Evolutionary conservation across 2,329 filamentous ascomycete genomes (phyloP), one percentile per base, ranked within the genome.

Genomic region (Trichoderma koningiopsis): DNA sequence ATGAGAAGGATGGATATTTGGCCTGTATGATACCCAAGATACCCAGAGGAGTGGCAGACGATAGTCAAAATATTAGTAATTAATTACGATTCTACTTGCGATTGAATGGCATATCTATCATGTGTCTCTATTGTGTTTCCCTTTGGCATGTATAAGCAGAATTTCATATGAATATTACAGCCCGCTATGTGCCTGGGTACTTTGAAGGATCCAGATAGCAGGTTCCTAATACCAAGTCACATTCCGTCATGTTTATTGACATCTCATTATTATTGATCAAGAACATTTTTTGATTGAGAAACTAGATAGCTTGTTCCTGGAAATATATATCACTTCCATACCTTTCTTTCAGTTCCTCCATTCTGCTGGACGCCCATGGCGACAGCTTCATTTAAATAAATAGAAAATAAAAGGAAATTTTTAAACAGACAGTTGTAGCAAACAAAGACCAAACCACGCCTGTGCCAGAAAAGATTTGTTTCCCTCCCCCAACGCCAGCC

Each of bases 401-500:
- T n/a, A 43, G 16, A 43, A 65, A 68, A 68, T 69, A 70, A 71
- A 72, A 69, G 71, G 52, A 24, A 58, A 64, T 27, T 35, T 35
- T 13, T n/a, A 57, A 60, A 55, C 63, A 68, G 52, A 58, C 70
- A 72, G 69, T 60, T 57, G 55, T 59, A 67, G 64, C 49, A 67
- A 60, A 71, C 72, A 70, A 72, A 72, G 72, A 76, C 75, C 75
- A 74, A 74, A 74, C 72, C 77, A 75, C 78, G 78, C 78, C 78
- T 74, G 74, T 76, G 71, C 73, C 72, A 63, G 68, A 65, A 67
- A 66, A 67, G 55, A 67, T 67, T 67, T 58, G 55, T 75, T 75
- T 73, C 72, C 75, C 73, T 72, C 72, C 76, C 73, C 72, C 76
- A 80, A 80, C 78, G 78, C 78, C 78, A 74, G 73, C 76, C 76